Evolutionary conservation across 208 protist genomes (phyloP).

Genomic region (Crithidia sp.): DNA sequence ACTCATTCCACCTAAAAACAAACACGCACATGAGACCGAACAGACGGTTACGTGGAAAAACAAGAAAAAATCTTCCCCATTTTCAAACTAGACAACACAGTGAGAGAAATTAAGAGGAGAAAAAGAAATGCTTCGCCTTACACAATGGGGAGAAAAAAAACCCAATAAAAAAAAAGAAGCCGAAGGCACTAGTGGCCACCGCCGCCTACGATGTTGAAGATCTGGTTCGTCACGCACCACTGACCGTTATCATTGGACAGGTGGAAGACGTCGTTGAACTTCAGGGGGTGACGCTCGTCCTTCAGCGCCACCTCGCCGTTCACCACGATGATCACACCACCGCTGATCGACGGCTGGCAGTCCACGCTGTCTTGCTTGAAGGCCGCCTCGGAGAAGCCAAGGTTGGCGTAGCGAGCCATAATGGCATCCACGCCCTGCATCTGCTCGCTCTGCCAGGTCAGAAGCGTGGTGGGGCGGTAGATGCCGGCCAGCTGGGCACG

Average conservation of each 20-base stretch:
- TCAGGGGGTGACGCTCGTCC: conserved; percentile 81
- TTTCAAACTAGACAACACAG: background rate
- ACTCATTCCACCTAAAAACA: background rate
- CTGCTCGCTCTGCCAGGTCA: conserved; percentile 90
- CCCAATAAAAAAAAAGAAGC: background rate
- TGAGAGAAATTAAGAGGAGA: background rate
- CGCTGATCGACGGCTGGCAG: conserved; percentile 78
- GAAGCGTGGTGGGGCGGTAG: conserved; percentile 77
- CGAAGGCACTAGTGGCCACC: conserved; percentile 51
- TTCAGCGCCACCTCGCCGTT: conserved; percentile 86
- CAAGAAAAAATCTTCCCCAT: no score
- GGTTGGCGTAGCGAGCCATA: conserved; percentile 78
- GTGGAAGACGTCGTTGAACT: conserved; percentile 92
- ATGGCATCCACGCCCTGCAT: conserved; percentile 85
- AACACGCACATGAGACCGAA: no score
- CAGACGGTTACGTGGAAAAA: no score
- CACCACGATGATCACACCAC: conserved; percentile 80
- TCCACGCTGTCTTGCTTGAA: conserved; percentile 87
- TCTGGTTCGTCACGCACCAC: conserved; percentile 90
- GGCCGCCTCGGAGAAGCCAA: conserved; percentile 72
- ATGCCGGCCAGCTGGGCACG: conserved; percentile 71
- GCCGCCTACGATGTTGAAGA: conserved; percentile 89
- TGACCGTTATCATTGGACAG: conserved; percentile 72
- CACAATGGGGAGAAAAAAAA: background rate
- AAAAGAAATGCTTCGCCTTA: background rate